Conservation (phyloP, 345 rosid genomes). For the Trapa incisa region DNA sequence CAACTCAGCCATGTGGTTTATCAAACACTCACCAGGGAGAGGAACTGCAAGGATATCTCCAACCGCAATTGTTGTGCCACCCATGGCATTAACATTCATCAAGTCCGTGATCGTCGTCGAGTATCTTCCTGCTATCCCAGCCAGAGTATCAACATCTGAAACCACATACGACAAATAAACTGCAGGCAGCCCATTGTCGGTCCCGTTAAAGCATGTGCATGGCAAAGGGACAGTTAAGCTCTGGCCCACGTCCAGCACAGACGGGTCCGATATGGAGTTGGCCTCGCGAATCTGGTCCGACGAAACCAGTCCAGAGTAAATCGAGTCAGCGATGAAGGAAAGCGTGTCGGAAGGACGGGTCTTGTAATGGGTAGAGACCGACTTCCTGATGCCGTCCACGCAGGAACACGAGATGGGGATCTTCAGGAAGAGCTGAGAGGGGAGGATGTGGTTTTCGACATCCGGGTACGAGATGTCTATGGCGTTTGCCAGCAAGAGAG, state of each 20-base stretch:
- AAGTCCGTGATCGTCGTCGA: slow-evolving; percentile 72
- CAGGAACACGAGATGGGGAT: slow-evolving; percentile 78
- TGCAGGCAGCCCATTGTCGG: slow-evolving; percentile 72
- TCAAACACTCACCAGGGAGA: slow-evolving; percentile 39
- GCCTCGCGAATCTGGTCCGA: slow-evolving; percentile 85
- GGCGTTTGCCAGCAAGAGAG: slow-evolving; percentile 68
- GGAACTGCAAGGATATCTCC: slow-evolving; percentile 88
- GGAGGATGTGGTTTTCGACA: slow-evolving; percentile 86
- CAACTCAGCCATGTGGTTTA: neutral
- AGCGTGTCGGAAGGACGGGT: slow-evolving; percentile 76
- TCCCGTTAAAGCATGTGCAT: slow-evolving; percentile 84
- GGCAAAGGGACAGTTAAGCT: slow-evolving; percentile 75
- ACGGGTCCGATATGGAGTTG: slow-evolving; percentile 51
- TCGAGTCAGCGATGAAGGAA: slow-evolving; percentile 41
- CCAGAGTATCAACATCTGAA: slow-evolving; percentile 46
- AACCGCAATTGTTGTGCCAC: slow-evolving; percentile 46
- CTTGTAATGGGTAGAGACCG: slow-evolving; percentile 62
- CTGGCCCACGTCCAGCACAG: slow-evolving; percentile 63
- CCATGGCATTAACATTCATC: slow-evolving; percentile 93
- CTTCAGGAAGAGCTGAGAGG: slow-evolving; percentile 64
- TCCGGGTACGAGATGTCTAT: slow-evolving; percentile 88
- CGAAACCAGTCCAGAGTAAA: slow-evolving; percentile 74
- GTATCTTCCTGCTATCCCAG: slow-evolving; percentile 58
- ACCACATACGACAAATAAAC: slow-evolving; percentile 80
- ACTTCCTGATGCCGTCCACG: slow-evolving; percentile 82